phyloP scores from a whole-genome alignment of 768 basidiomycete species.

The Chalciporus sphaerocephalus region DNA sequence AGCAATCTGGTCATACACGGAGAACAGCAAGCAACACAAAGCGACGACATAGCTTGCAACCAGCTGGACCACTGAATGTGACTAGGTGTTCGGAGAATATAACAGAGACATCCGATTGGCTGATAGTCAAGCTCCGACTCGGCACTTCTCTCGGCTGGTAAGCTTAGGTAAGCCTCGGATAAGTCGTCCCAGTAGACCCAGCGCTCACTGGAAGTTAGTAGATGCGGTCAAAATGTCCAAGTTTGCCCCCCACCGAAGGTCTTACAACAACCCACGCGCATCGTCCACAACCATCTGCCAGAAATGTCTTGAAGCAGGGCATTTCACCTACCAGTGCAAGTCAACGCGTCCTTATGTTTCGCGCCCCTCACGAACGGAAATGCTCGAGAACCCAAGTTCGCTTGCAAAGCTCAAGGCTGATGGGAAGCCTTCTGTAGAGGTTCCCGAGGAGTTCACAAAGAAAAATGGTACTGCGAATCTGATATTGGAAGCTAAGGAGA shows the following conservation, averaged over 20 bases:
- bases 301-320: constrained; percentile 77
- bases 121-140: background rate
- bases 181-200: no score
- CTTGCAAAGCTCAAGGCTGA: constrained; percentile 64
- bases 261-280: constrained; percentile 59
- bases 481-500: constrained; percentile 81
- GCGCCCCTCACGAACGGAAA: constrained; percentile 84
- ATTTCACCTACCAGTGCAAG: constrained; percentile 92
- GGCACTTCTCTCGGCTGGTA: no score
- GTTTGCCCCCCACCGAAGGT: constrained; percentile 68
- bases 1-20: no score
- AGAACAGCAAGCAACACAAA: no score
- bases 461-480: constrained; percentile 78
- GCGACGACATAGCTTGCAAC: no score
- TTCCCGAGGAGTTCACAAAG: constrained; percentile 87
- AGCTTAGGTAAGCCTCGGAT: no score
- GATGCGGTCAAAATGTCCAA: constrained; percentile 58
- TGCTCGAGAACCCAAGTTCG: constrained; percentile 71
- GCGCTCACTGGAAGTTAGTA: background rate
- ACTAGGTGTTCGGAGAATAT: no score
- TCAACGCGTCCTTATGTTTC: constrained; percentile 74
- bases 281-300: constrained; percentile 71
- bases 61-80: no score
- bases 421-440: constrained; percentile 73
- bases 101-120: background rate